Evolutionary conservation across 2,329 filamentous ascomycete species (phyloP).

Genomic region (Colletotrichum sp.): DNA sequence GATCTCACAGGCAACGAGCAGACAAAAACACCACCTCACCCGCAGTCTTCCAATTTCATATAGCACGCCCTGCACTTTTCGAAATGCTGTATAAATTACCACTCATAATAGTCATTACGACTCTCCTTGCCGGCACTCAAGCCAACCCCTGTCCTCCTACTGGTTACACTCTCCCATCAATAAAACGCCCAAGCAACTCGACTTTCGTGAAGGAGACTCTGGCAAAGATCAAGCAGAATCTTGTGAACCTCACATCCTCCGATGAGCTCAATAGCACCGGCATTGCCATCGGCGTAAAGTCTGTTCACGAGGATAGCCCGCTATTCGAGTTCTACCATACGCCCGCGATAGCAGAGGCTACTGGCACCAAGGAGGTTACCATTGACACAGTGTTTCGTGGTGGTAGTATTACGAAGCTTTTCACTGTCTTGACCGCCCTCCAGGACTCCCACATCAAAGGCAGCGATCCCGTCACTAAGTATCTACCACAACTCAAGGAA

Average conservation of each 20-base stretch:
- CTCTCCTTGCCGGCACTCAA: neutral
- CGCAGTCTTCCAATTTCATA: neutral
- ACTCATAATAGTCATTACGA: neutral
- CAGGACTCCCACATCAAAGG: conserved; percentile 28
- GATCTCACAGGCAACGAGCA: neutral
- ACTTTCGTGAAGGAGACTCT: neutral
- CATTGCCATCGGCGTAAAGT: conserved; percentile 44
- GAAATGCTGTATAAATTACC: neutral
- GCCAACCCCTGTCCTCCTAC: conserved; percentile 1
- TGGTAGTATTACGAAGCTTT: conserved; percentile 46
- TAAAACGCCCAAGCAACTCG: neutral
- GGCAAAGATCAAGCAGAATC: neutral
- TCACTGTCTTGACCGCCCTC: conserved; percentile 40
- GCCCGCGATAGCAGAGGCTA: conserved; percentile 27
- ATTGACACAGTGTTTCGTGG: conserved; percentile 47
- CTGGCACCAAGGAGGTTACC: conserved; percentile 31
- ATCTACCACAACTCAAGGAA: conserved; percentile 16
- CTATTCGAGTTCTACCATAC: conserved; percentile 48
- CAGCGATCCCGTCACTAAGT: conserved; percentile 33
- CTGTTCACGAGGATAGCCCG: conserved; percentile 41
- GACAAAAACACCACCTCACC: neutral
- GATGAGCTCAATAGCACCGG: conserved; percentile 33
- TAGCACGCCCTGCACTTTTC: neutral
- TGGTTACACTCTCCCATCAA: neutral
- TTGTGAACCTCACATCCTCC: conserved; percentile 8